Evolutionary conservation across 2,329 filamentous ascomycete species (phyloP), one percentile per base, ranked within the genome.

Genomic region (Bipolaris oryzae): DNA sequence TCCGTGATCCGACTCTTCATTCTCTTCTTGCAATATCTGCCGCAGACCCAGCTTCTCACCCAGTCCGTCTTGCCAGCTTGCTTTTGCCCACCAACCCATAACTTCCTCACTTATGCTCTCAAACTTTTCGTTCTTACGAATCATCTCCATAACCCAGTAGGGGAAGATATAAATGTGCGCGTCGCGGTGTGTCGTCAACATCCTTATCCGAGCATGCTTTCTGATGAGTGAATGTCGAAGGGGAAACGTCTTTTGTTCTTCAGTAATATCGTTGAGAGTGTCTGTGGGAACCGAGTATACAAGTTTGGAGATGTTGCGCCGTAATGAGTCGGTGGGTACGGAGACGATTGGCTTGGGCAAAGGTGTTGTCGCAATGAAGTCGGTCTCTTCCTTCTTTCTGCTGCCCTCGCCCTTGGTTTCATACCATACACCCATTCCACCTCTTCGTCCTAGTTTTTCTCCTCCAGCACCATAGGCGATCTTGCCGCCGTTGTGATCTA

Each of bases 81-180:
- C 87, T 75, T 98, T 98, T 33, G 93, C 91, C 92, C 93, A 96
- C 90, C 91, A 96, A 6, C 93, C 92, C 15, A 98, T 81, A 5
- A 97, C 87, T 70, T 98, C 94, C 74, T 98, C 94, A 31, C 90
- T 90, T 45, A 99, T 87, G 53, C 89, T 96, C 68, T 96, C 91
- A 61, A 99, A 86, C 10, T 85, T 87, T 28, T 93, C 89, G 68
- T 97, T 96, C 60, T 84, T 81, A 55, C 86, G 85, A 39, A 96
- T 86, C 74, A 96, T 90, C 51, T 96, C 89, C 69, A 96, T 85
- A 7, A 96, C 85, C 94, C 95, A 98, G 64, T 87, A 87, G 0
- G 95, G 95, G 64, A 99, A 91, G 61, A 99, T 87, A 76, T 99
- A 99, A 55, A 98, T 89, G 72, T 98, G 94, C 0, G 94, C 91